Percentiles rank a stretch among this genome's conserved stretches.
phyloP scores from a whole-genome alignment of 164 flowering plant species.

The Saururus chinensis region DNA sequence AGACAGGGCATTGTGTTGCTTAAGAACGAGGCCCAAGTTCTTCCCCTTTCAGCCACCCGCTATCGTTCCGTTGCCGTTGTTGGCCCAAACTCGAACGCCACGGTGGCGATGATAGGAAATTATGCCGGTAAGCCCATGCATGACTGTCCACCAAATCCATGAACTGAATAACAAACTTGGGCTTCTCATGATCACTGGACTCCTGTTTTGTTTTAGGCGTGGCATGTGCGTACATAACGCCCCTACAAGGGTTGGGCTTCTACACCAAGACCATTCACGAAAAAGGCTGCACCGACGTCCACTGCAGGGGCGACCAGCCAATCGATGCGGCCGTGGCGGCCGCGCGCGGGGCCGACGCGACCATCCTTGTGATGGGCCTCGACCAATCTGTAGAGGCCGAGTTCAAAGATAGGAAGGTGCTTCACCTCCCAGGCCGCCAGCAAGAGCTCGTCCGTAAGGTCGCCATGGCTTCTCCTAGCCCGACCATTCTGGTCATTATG shows the following conservation, averaged over 20 bases:
- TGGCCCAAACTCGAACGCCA: constrained; percentile 74
- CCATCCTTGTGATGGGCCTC: constrained; percentile 75
- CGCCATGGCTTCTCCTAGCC: constrained; percentile 64
- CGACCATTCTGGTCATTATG: constrained; percentile 68
- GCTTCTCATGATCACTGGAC: too few relatives aligned
- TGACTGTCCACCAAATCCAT: too few relatives aligned
- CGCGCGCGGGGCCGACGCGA: constrained; percentile 68
- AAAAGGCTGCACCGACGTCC: constrained; percentile 54
- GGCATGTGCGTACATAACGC: constrained; percentile 72
- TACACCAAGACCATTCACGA: constrained; percentile 47
- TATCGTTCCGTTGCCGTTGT: constrained; percentile 75
- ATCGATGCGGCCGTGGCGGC: constrained; percentile 55
- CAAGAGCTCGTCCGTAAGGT: constrained; percentile 63
- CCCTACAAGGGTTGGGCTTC: constrained; percentile 55
- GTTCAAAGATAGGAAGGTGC: constrained; percentile 43
- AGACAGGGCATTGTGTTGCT: constrained; percentile 83
- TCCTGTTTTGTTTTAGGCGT: constrained; percentile 59
- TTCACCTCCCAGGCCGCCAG: constrained; percentile 78
- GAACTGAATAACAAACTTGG: too few relatives aligned
- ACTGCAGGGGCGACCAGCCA: constrained; percentile 28
- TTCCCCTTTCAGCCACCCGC: constrained; percentile 59
- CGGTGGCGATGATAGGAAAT: constrained; percentile 77
- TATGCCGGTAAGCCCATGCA: constrained; percentile 49
- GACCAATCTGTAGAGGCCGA: constrained; percentile 91
- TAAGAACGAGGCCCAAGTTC: constrained; percentile 42